phyloP scores from a whole-genome alignment of 306 rosid species.

The Potentilla sterilis region DNA sequence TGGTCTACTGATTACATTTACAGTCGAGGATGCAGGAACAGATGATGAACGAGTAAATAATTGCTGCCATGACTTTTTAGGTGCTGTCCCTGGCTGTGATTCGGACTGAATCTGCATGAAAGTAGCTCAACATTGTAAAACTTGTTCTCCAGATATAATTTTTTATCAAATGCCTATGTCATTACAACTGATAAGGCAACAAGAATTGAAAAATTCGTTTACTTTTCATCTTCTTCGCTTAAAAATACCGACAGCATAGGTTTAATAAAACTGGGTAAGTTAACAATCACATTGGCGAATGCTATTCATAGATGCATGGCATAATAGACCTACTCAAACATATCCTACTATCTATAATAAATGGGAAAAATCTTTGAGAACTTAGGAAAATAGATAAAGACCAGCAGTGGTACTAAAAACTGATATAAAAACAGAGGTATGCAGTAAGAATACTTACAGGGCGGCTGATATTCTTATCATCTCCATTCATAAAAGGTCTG shows the following conservation, averaged over 20 bases:
- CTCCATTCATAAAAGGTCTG: constrained; percentile 58
- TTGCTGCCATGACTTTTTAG: constrained; percentile 94
- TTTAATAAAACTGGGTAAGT: not conserved
- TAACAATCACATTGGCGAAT: not conserved
- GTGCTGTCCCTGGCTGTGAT: constrained; percentile 58
- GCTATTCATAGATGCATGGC: constrained; percentile 2
- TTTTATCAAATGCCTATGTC: not conserved
- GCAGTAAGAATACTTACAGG: constrained; percentile 59
- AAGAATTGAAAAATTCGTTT: constrained; percentile 11
- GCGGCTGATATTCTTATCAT: constrained; percentile 59
- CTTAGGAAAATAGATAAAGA: constrained; percentile 9
- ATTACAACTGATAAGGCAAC: constrained; percentile 14
- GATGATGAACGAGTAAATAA: constrained; percentile 79
- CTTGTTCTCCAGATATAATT: constrained; percentile 7
- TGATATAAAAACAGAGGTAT: constrained; percentile 12
- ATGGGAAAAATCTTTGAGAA: not conserved
- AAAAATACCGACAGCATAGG: not conserved
- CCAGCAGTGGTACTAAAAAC: constrained; percentile 5
- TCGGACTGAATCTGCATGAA: constrained; percentile 72
- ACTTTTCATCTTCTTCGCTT: not conserved
- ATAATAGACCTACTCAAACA: constrained; percentile 6
- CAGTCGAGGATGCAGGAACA: constrained; percentile 53
- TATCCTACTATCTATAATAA: not conserved
- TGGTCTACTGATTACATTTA: constrained; percentile 87
- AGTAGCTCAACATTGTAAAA: constrained; percentile 31